These are phyloP conservation scores for Globisporangium apiculatum DNA, from an alignment of 352 stramenopile species.

Conservation along the genomic window DNA sequence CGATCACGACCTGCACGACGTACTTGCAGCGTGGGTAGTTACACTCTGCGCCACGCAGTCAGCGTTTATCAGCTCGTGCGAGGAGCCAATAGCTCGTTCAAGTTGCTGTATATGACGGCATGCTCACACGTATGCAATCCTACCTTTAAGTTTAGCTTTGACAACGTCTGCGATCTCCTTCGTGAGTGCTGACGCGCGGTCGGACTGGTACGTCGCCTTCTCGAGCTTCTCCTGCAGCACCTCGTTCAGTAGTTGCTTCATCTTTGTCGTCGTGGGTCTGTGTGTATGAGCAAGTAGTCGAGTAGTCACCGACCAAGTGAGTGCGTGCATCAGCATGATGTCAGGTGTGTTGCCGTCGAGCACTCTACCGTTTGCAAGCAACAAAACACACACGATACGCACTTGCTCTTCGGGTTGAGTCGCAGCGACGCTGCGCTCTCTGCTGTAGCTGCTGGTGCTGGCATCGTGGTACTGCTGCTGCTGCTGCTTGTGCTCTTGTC, in stretches of 20 bases:
- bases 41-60: constrained; percentile 15
- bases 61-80: not conserved
- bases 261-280: constrained; percentile 70
- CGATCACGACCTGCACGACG: constrained; percentile 88
- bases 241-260: constrained; percentile 68
- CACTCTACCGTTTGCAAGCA: not conserved
- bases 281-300: not conserved
- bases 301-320: not conserved
- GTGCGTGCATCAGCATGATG: too few relatives aligned
- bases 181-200: constrained; percentile 63
- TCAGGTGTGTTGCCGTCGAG: too few relatives aligned
- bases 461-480: constrained; percentile 17
- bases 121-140: not conserved
- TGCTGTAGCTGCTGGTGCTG: constrained; percentile 20
- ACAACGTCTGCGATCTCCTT: constrained; percentile 85
- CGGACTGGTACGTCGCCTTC: constrained; percentile 56
- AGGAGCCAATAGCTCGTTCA: too few relatives aligned
- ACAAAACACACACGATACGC: not conserved
- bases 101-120: too few relatives aligned
- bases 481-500: not conserved
- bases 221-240: constrained; percentile 67
- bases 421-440: constrained; percentile 39
- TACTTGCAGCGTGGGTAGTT: constrained; percentile 88
- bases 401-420: constrained; percentile 56
- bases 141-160: constrained; percentile 81